Conservation (phyloP, 441 rosid genomes). For the Gossypium gossypioides region DNA sequence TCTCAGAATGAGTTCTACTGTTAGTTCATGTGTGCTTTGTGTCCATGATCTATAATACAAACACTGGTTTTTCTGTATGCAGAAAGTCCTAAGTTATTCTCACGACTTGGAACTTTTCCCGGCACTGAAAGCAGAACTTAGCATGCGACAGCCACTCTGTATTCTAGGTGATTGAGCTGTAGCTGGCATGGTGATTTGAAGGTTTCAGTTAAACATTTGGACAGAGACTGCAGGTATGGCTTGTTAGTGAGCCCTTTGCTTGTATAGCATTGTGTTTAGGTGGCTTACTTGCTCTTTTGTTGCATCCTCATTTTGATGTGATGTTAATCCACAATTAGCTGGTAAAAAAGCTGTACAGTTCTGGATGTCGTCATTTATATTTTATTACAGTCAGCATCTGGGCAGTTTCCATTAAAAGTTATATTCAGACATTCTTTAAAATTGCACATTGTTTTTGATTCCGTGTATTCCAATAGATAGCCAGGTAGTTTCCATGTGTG, state of each 20-base stretch:
- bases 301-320: not conserved
- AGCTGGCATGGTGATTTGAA: not conserved
- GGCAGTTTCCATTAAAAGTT: not conserved
- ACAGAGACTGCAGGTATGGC: not conserved
- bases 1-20: not conserved
- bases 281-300: not conserved
- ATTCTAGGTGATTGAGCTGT: constrained; percentile 60
- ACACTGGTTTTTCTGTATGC: constrained; percentile 22
- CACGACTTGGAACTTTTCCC: constrained; percentile 63
- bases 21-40: not conserved
- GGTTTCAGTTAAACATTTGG: not conserved
- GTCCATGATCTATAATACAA: not conserved
- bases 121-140: constrained; percentile 75
- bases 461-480: not conserved
- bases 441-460: not conserved
- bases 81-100: constrained; percentile 59
- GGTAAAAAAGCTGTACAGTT: not conserved
- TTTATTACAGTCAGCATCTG: not conserved
- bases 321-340: not conserved
- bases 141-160: constrained; percentile 90
- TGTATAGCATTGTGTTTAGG: not conserved
- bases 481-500: not conserved
- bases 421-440: not conserved
- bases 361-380: not conserved
- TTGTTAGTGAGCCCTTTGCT: not conserved